These are phyloP conservation scores for Lunasporangiospora selenospora DNA, from an alignment of 192 early-diverging fungal genomes.

Conservation along the genomic window DNA sequence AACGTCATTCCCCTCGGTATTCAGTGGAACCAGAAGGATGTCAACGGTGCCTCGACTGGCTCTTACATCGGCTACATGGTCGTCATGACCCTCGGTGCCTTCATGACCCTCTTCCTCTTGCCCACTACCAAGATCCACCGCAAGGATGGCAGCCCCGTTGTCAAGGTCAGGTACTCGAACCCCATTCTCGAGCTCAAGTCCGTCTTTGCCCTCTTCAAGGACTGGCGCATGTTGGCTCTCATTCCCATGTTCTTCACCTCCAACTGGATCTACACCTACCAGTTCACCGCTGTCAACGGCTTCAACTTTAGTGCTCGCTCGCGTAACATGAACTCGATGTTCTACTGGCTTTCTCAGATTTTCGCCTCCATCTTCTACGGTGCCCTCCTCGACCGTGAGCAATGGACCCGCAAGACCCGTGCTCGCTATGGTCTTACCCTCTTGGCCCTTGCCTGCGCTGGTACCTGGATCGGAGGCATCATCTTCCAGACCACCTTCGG, in stretches of 20 bases:
- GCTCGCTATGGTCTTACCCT: conserved; percentile 65
- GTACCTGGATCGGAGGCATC: conserved; percentile 68
- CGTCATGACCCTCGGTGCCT: conserved; percentile 71
- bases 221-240: conserved; percentile 71
- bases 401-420: conserved; percentile 64
- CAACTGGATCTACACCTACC: conserved; percentile 84
- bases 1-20: conserved; percentile 74
- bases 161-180: conserved; percentile 70
- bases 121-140: conserved; percentile 66
- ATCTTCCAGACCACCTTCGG: conserved; percentile 63
- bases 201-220: conserved; percentile 62
- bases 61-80: conserved; percentile 78
- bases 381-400: conserved; percentile 62
- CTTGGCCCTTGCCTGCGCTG: conserved; percentile 53
- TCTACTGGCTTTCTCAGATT: conserved; percentile 84
- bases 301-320: conserved; percentile 68
- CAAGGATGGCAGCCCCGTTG: conserved; percentile 72
- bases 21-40: conserved; percentile 62
- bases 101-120: conserved; percentile 60
- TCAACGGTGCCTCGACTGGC: conserved; percentile 59
- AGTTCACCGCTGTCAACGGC: conserved; percentile 61
- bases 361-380: conserved; percentile 67
- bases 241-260: conserved; percentile 73
- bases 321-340: conserved; percentile 70
- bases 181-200: conserved; percentile 58